Base-by-base conservation (phyloP, 192 early-diverging fungal species). In the Radiomyces spectabilis region DNA sequence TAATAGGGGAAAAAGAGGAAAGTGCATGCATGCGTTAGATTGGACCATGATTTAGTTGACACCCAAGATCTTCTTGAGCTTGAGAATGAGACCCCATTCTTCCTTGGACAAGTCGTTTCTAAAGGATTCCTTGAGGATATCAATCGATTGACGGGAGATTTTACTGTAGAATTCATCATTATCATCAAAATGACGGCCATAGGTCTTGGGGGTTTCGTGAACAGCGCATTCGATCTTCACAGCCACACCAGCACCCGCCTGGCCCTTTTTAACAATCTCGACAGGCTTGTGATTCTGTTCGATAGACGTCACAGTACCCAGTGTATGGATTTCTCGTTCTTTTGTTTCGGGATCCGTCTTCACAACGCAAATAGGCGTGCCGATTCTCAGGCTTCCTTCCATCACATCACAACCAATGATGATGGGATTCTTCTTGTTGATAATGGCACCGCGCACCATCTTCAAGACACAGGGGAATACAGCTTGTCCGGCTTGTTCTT, bases 381-480 rank as follows among this genome's bases (percentile, higher is more conserved):
- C 94, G 3, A 81, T 54, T 44, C 88, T 85, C 59, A 99, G 76
- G 49, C 77, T 72, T 38, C 97, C 97, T 64, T 96, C 95, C 12
- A 87, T 41, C n/a, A 97, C 88, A 69, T 99, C 97, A 15, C 91
- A 85, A 63, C 95, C 97, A 44, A 99, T 79, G 50, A 97, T 83
- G 55, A 99, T 89, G 41, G 97, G 97, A 37, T 91, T 81, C 55
- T 88, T 82, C 75, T 94, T 94, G 69, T 96, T 97, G 73, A 97
- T 89, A n/a, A 94, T 80, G 12, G 84, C 85, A 16, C 85, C 86
- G 16, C 88, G 85, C 18, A 97, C 81, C 74, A 97, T 95, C 56
- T 81, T 78, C 39, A 97, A 60, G 24, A 91, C 65, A 69, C 90
- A 93, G n/a, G 97, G 97, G 85, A 95, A 99, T n/a, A 99, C 81